These are phyloP conservation scores for Amanita phalloides DNA, from an alignment of 768 basidiomycete species.

Conservation along the genomic window DNA sequence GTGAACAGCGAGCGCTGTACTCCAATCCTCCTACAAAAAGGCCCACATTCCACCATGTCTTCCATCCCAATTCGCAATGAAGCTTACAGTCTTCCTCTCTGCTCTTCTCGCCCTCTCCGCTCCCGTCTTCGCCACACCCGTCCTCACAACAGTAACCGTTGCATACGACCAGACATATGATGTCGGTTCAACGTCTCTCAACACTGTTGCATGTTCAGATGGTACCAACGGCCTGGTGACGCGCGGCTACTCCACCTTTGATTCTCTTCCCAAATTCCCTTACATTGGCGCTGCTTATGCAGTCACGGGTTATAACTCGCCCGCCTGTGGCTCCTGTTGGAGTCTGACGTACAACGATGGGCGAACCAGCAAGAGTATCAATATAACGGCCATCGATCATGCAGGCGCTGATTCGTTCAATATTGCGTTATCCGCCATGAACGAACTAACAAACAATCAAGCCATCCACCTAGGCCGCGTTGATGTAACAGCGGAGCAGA, in stretches of 20 bases:
- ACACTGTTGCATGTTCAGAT: constrained; percentile 35
- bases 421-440: constrained; percentile 43
- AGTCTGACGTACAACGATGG: constrained; percentile 23
- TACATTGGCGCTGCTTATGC: constrained; percentile 31
- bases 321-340: constrained; percentile 39
- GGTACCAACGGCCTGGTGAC: constrained; percentile 32
- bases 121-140: constrained; percentile 11
- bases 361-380: constrained; percentile 14
- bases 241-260: constrained; percentile 27
- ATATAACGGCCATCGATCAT: constrained; percentile 29
- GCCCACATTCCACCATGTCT: background rate
- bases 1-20: no score
- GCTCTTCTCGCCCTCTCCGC: constrained; percentile 15
- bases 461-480: constrained; percentile 39
- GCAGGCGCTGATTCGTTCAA: constrained; percentile 25
- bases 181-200: constrained; percentile 18
- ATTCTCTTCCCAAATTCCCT: constrained; percentile 31
- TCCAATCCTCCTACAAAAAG: background rate
- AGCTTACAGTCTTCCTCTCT: constrained; percentile 16
- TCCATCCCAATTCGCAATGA: constrained; percentile 5
- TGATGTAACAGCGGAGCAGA: constrained; percentile 28
- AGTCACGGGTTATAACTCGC: constrained; percentile 28
- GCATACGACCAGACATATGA: constrained; percentile 36
- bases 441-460: constrained; percentile 35
- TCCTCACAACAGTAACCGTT: background rate